These are phyloP conservation scores for Linnemannia zychae DNA, from an alignment of 192 early-diverging fungal species.

Conservation along the genomic window DNA sequence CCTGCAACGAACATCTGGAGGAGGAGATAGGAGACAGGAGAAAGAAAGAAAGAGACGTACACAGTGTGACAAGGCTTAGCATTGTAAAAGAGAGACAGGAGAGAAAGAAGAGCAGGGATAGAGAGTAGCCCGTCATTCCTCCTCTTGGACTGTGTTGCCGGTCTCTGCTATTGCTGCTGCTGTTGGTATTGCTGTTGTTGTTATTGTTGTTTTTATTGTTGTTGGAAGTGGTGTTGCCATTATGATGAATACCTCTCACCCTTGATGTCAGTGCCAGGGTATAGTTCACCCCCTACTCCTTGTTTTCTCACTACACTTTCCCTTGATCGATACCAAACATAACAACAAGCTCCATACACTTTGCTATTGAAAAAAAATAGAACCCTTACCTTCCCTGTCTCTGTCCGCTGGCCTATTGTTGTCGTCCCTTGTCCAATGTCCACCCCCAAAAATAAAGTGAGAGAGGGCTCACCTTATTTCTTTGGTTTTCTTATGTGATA, in stretches of 20 bases:
- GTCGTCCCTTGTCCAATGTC: too few species aligned
- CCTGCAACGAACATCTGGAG: neutral
- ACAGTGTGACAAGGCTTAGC: neutral
- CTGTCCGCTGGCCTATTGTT: neutral
- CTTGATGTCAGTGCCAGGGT: neutral
- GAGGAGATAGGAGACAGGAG: neutral
- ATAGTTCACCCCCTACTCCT: neutral
- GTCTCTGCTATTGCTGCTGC: too few species aligned
- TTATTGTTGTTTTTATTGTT: too few species aligned
- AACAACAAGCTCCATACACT: neutral
- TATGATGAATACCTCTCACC: neutral
- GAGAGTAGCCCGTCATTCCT: slow-evolving; percentile 1
- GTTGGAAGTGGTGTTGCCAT: too few species aligned
- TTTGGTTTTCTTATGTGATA: neutral
- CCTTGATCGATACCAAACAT: neutral
- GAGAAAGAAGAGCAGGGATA: neutral
- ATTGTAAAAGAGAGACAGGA: neutral
- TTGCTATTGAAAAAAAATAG: neutral
- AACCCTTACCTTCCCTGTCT: neutral
- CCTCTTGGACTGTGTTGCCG: neutral
- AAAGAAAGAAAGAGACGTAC: neutral
- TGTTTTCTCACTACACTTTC: neutral
- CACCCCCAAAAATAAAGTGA: neutral
- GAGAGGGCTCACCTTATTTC: neutral
- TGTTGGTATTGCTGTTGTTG: too few species aligned